These are phyloP conservation scores for Zygosaccharomyces kombuchaensis DNA, from an alignment of 805 yeast species.

Conservation along the genomic window DNA sequence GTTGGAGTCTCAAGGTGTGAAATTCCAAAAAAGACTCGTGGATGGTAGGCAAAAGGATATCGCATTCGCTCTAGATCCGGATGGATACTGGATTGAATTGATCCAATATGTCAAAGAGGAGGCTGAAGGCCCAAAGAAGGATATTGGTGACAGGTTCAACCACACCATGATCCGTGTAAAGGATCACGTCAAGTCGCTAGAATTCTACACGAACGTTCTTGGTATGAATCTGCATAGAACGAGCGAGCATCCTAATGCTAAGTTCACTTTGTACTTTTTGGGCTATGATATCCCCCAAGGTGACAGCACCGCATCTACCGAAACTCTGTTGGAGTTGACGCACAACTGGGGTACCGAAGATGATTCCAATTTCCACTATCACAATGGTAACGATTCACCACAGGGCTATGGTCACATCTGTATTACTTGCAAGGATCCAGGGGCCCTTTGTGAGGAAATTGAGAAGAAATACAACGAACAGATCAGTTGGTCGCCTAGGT, in stretches of 20 bases:
- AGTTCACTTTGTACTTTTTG: slow-evolving; percentile 81
- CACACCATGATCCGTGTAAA: slow-evolving; percentile 92
- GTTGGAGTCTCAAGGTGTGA: slow-evolving; percentile 58
- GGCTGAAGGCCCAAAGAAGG: slow-evolving; percentile 12
- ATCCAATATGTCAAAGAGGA: slow-evolving; percentile 46
- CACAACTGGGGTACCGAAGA: slow-evolving; percentile 94
- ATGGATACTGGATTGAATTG: slow-evolving; percentile 95
- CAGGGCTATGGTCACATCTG: slow-evolving; percentile 89
- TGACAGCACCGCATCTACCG: slow-evolving; percentile 43
- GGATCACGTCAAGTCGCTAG: slow-evolving; percentile 71
- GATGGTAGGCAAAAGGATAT: slow-evolving; percentile 93
- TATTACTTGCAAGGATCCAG: slow-evolving; percentile 60
- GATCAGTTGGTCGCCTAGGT: slow-evolving; percentile 58
- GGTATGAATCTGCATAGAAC: slow-evolving; percentile 73
- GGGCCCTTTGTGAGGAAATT: slow-evolving; percentile 41
- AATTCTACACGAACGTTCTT: slow-evolving; percentile 71
- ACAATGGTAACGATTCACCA: slow-evolving; percentile 73
- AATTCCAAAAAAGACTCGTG: slow-evolving; percentile 72
- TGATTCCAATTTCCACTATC: slow-evolving; percentile 71
- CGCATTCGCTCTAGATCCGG: slow-evolving; percentile 93
- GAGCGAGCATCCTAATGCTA: slow-evolving; percentile 57
- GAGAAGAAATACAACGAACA: slow-evolving; percentile 43
- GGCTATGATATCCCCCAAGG: slow-evolving; percentile 53
- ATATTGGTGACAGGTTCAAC: slow-evolving; percentile 47
- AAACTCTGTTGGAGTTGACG: slow-evolving; percentile 81